Conservation (phyloP, 2,329 filamentous ascomycete genomes). For the Alternaria solani region DNA sequence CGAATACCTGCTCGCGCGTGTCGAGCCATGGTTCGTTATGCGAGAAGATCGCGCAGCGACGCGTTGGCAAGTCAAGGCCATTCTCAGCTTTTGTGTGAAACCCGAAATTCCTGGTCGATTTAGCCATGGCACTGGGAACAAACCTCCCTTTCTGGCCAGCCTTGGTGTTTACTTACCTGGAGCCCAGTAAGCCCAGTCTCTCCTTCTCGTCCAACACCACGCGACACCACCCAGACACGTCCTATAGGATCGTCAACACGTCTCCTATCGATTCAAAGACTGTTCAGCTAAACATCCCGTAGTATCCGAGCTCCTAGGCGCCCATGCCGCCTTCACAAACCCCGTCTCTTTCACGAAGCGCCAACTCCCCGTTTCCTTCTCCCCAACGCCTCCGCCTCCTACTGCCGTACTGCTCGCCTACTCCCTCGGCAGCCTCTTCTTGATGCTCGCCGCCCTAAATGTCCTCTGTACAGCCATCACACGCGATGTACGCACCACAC, state of each 20-base stretch:
- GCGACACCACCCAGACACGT: background rate
- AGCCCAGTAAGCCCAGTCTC: conserved; percentile 30
- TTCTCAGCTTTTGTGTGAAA: background rate
- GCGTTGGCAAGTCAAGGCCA: background rate
- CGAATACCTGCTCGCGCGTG: background rate
- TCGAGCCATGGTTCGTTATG: background rate
- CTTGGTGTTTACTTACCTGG: conserved; percentile 38
- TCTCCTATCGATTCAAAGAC: background rate
- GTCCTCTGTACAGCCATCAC: conserved; percentile 36
- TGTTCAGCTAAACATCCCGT: background rate
- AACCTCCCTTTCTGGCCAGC: conserved; percentile 36
- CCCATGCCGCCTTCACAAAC: conserved; percentile 21
- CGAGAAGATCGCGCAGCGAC: background rate
- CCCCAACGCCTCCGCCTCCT: conserved; percentile 11
- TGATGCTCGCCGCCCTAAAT: conserved; percentile 31
- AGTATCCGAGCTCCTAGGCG: conserved; percentile 23
- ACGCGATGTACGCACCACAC: conserved; percentile 33
- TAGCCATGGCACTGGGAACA: conserved; percentile 25
- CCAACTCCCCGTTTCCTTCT: conserved; percentile 26
- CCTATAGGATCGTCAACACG: background rate
- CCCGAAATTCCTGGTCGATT: background rate
- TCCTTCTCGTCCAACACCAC: background rate
- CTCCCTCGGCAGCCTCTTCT: conserved; percentile 34
- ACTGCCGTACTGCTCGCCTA: conserved; percentile 29
- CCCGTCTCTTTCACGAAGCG: conserved; percentile 25